Evolutionary conservation across 2,329 filamentous ascomycete genomes (phyloP).

Genomic region (Berkeleyomyces rouxiae): DNA sequence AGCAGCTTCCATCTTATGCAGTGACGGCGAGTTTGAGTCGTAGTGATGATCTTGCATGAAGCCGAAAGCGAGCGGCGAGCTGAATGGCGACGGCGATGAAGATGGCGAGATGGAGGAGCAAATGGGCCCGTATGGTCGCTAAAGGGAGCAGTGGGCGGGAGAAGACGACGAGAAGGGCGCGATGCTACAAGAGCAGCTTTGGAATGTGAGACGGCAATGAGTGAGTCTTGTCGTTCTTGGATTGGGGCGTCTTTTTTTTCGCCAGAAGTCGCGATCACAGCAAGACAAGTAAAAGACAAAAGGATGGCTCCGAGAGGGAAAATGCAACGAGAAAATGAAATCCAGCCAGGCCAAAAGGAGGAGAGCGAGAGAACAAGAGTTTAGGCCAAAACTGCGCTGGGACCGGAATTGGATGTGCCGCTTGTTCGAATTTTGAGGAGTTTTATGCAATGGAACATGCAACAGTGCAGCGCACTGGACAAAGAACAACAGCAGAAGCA

Average conservation of each 20-base stretch:
- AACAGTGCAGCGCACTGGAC: neutral
- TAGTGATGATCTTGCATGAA: slow-evolving; percentile 55
- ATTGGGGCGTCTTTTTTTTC: no score
- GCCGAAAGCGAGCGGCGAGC: neutral
- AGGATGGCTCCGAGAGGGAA: neutral
- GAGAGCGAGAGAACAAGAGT: neutral
- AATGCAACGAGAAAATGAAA: neutral
- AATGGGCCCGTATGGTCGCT: neutral
- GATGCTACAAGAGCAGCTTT: no score
- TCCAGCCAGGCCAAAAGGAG: neutral
- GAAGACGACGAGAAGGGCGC: neutral
- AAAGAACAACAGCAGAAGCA: neutral
- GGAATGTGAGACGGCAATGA: no score
- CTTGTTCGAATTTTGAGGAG: slow-evolving; percentile 1
- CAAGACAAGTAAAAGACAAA: no score
- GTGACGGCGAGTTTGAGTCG: slow-evolving; percentile 54
- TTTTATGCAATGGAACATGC: neutral
- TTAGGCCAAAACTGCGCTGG: slow-evolving; percentile 2
- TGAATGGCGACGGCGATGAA: neutral
- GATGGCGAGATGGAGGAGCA: neutral
- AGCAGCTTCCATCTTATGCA: slow-evolving; percentile 65
- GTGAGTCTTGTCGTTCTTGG: no score
- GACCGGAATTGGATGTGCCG: slow-evolving; percentile 1
- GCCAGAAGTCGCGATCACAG: no score
- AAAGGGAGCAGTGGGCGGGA: neutral